Conservation (phyloP, 2,329 filamentous ascomycete genomes). For the Elsinoe batatas region DNA sequence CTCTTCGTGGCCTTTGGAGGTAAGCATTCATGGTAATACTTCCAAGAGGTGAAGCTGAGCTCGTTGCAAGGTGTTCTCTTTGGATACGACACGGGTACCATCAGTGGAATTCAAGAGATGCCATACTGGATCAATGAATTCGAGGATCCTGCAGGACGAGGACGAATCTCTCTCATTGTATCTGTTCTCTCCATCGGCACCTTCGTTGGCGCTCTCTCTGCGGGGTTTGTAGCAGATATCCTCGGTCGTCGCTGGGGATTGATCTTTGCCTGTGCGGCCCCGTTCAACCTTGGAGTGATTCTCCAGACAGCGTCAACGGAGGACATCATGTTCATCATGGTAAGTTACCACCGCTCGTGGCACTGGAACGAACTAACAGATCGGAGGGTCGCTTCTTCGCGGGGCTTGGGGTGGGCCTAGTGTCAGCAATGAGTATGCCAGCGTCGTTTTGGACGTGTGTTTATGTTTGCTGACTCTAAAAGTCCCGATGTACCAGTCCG, state of each 20-base stretch:
- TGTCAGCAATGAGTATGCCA: conserved; percentile 50
- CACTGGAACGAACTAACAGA: no score
- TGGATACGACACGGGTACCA: conserved; percentile 16
- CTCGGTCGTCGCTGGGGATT: conserved; percentile 61
- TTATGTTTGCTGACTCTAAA: conserved; percentile 25
- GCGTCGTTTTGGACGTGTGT: conserved; percentile 39
- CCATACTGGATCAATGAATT: conserved; percentile 15
- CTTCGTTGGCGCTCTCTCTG: conserved; percentile 18
- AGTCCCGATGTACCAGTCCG: conserved; percentile 71
- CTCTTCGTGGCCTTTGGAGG: conserved; percentile 30
- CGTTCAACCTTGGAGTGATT: conserved; percentile 17
- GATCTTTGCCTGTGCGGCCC: conserved; percentile 36
- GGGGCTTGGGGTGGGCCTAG: conserved; percentile 23
- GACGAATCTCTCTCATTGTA: conserved; percentile 17
- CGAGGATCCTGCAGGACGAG: conserved; percentile 10
- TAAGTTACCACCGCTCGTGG: no score
- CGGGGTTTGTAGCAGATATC: conserved; percentile 62
- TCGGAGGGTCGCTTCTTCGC: conserved; percentile 17
- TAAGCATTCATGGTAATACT: no score
- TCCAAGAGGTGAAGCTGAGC: no score
- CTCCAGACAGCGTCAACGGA: conserved; percentile 18
- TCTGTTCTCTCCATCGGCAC: conserved; percentile 20
- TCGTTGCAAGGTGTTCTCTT: conserved; percentile 18
- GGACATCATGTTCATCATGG: conserved; percentile 16
- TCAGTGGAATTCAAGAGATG: conserved; percentile 16